Percentiles rank a stretch among this genome's conserved stretches.
phyloP scores from a whole-genome alignment of 2,329 filamentous ascomycete genomes.

The Alternaria burnsii region DNA sequence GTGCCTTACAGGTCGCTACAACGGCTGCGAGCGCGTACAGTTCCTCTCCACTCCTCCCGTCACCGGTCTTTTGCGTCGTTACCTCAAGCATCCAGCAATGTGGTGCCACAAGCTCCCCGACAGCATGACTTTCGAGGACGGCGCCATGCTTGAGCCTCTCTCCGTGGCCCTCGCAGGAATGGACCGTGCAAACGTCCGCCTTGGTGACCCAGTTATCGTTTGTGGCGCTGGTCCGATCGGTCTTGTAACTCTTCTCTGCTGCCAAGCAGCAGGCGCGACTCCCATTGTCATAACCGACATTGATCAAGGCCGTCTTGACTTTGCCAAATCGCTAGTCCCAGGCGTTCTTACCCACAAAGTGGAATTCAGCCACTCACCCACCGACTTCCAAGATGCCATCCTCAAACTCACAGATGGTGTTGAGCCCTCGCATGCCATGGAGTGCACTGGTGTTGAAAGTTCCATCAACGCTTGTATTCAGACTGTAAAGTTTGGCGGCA shows the following conservation, averaged over 20 bases:
- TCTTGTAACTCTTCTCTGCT: conserved; percentile 81
- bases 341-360: conserved; percentile 83
- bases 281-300: conserved; percentile 96
- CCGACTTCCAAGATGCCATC: conserved; percentile 75
- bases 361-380: conserved; percentile 67
- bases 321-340: conserved; percentile 85
- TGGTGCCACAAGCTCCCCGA: conserved; percentile 97
- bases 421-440: conserved; percentile 82
- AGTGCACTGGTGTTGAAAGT: conserved; percentile 95
- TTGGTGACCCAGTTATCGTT: conserved; percentile 88
- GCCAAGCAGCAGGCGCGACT: conserved; percentile 84
- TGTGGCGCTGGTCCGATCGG: conserved; percentile 96
- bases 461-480: conserved; percentile 87
- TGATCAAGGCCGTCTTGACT: conserved; percentile 81
- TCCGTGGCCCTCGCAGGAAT: conserved; percentile 88
- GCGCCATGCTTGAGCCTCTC: conserved; percentile 88
- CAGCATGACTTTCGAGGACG: conserved; percentile 86
- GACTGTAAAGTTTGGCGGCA: conserved; percentile 92
- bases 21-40: conserved; percentile 84
- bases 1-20: conserved; percentile 91
- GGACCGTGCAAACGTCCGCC: conserved; percentile 78
- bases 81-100: conserved; percentile 91
- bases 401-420: conserved; percentile 73
- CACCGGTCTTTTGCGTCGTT: conserved; percentile 84
- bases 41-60: conserved; percentile 94